Base-by-base conservation (phyloP, 106 monocot species). In the Apostasia shenzhenica region DNA sequence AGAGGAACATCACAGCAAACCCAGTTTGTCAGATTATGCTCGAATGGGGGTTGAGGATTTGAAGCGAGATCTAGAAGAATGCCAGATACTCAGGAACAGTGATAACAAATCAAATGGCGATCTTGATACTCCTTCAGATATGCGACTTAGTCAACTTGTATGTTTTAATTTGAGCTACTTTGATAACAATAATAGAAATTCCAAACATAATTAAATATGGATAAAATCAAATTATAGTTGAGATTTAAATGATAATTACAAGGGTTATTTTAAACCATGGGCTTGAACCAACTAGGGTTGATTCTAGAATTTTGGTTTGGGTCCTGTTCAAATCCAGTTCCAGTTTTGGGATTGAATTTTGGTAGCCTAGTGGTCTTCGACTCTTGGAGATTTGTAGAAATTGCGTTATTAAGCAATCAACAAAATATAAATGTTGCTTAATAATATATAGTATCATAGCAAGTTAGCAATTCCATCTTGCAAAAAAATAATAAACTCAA, bases 141-240 rank as follows among this genome's bases (percentile, higher is more conserved):
- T 91, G 54, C 79, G 86, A 50, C 83, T 97, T 37, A 97, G 97
- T 79, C 89, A 97, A 73, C 80, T 92, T 48, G 97, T 92, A 83
- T 64, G 77, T 54, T 54, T 50, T 14, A 41, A 4, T 3, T 45
- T 52, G 48, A 45, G 8, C n/a, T 1, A 14, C 49, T 10, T 46
- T 46, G 47, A 42, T 46, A 5, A 14, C 41, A 52, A 41, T 41
- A 11, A 11, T 41, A 1, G 6, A 26, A 6, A 57, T 5, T n/a
- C 57, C 42, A 51, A 37, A 14, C 6, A 10, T 3, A 9, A 3
- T 40, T 7, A 7, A 4, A 1, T 50, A 5, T 48, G 49, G 37
- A 37, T 48, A 14, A 6, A 8, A 5, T 41, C 41, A 5, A 3
- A 41, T 39, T 14, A 9, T 13, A 64, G 43, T 1, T 63, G 41